These are phyloP conservation scores for Gossypium herbaceum DNA, from an alignment of 345 rosid genomes.

Conservation along the genomic window DNA sequence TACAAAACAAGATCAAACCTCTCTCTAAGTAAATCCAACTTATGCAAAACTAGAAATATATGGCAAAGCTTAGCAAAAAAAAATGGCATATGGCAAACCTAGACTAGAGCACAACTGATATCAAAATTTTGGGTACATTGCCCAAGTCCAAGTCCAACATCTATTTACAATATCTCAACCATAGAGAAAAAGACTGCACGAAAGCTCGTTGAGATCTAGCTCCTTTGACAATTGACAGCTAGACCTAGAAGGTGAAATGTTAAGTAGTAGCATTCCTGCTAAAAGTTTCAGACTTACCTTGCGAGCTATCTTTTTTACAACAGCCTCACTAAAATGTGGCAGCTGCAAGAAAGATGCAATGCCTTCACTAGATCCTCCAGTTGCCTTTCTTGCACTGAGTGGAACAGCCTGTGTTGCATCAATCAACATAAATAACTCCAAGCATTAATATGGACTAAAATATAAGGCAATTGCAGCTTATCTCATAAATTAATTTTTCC, in stretches of 20 bases:
- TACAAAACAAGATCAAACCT: background rate
- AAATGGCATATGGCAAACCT: background rate
- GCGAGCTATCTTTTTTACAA: slow-evolving; percentile 82
- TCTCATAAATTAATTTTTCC: background rate
- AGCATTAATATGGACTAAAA: slow-evolving; percentile 6
- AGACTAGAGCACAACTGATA: background rate
- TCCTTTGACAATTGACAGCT: background rate
- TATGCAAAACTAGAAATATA: background rate
- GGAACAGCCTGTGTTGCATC: slow-evolving; percentile 78
- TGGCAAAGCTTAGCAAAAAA: background rate
- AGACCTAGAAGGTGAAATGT: background rate
- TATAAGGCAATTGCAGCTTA: background rate
- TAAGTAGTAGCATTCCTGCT: background rate
- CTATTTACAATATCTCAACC: background rate
- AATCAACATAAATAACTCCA: slow-evolving; percentile 11
- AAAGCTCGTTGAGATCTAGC: background rate
- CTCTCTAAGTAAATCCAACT: background rate
- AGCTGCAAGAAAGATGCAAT: slow-evolving; percentile 91
- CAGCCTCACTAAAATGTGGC: slow-evolving; percentile 80
- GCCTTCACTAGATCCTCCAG: slow-evolving; percentile 87
- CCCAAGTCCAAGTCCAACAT: background rate
- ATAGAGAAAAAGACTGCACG: background rate
- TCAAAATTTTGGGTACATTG: background rate
- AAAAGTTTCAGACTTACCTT: slow-evolving; percentile 43
- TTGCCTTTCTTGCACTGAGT: slow-evolving; percentile 84